These are phyloP conservation scores for Rutidosis leptorrhynchoides DNA, from an alignment of 129 eudicot genomes.

Conservation along the genomic window DNA sequence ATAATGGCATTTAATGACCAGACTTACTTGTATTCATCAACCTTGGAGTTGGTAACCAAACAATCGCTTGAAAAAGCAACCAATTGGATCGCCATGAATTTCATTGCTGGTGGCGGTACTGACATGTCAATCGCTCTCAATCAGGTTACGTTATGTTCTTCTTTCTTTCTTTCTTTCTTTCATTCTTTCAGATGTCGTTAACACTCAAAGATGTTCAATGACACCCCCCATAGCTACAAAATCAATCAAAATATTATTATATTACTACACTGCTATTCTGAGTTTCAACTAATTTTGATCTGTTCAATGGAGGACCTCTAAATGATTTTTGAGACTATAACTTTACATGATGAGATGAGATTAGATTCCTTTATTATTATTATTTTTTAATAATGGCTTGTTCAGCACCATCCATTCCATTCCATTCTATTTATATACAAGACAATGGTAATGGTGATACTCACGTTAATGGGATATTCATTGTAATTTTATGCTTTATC, in stretches of 20 bases:
- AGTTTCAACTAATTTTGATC: slow-evolving; percentile 1
- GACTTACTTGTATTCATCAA: slow-evolving; percentile 55
- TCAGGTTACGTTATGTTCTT: slow-evolving; percentile 52
- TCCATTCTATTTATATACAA: slow-evolving; percentile 1
- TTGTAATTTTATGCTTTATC: slow-evolving; percentile 20
- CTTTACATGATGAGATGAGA: background rate
- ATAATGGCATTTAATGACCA: slow-evolving; percentile 79
- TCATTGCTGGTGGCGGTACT: slow-evolving; percentile 81
- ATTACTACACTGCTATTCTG: background rate
- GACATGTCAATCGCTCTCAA: slow-evolving; percentile 64
- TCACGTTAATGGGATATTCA: background rate
- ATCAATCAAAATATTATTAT: too few species aligned
- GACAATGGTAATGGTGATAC: slow-evolving; percentile 1
- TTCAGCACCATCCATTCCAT: background rate
- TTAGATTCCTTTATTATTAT: background rate
- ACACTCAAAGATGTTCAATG: slow-evolving; percentile 10
- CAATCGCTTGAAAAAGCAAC: slow-evolving; percentile 58
- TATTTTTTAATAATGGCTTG: too few species aligned
- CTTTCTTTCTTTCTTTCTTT: too few species aligned
- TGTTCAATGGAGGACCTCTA: background rate
- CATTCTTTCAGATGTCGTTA: too few species aligned
- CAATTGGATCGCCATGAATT: slow-evolving; percentile 68
- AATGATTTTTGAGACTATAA: slow-evolving; percentile 11
- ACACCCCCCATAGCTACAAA: background rate
- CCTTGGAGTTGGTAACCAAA: slow-evolving; percentile 55